Evolutionary conservation across 1,284 basidiomycete genomes (phyloP).

Genomic region (Leccinum cinnamomeum): DNA sequence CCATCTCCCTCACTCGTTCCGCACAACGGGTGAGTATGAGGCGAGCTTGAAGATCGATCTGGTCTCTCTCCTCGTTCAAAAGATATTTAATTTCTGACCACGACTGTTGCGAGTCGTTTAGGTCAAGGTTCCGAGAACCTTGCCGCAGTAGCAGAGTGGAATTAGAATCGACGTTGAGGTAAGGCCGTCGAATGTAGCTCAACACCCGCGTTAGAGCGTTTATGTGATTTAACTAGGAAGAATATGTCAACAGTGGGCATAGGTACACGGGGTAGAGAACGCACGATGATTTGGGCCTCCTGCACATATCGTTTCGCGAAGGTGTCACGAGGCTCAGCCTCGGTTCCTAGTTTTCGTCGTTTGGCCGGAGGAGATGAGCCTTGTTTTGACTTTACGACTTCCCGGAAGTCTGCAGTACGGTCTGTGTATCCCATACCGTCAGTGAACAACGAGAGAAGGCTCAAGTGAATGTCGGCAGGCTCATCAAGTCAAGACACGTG

Average conservation of each 20-base stretch:
- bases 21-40: conserved; percentile 80
- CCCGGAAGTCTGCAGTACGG: conserved; percentile 61
- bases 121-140: conserved; percentile 53
- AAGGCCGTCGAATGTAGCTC: conserved; percentile 68
- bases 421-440: conserved; percentile 49
- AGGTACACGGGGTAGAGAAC: conserved; percentile 25
- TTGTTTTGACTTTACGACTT: conserved; percentile 50
- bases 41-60: conserved; percentile 87
- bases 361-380: conserved; percentile 45
- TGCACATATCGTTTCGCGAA: conserved; percentile 65
- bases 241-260: conserved; percentile 5
- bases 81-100: conserved; percentile 74
- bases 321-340: conserved; percentile 40
- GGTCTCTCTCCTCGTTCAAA: conserved; percentile 84
- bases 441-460: neutral
- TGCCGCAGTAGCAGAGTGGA: conserved; percentile 49
- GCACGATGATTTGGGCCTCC: conserved; percentile 74
- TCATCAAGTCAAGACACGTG: conserved; percentile 27
- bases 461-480: neutral
- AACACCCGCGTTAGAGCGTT: conserved; percentile 70
- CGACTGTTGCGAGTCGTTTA: conserved; percentile 49
- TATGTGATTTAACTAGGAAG: conserved; percentile 65
- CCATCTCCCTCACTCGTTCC: conserved; percentile 83
- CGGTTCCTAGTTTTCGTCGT: conserved; percentile 46
- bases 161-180: conserved; percentile 72